Evolutionary conservation across 2,329 filamentous ascomycete species (phyloP).

Genomic region (Stagonosporopsis cucurbitacearum): DNA sequence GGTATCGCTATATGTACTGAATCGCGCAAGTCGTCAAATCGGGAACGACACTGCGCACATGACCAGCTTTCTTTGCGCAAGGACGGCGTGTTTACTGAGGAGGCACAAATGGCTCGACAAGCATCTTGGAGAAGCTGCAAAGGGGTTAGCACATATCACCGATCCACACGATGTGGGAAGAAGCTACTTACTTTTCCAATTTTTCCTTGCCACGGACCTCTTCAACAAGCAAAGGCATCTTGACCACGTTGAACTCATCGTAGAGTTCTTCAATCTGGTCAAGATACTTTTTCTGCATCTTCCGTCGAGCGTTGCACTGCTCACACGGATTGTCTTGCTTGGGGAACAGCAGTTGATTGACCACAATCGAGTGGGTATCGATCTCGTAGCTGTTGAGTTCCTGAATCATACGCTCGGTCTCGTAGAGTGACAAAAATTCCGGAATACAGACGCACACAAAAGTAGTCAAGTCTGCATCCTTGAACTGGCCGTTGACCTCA

Average conservation of each 20-base stretch:
- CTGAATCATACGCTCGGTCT: slow-evolving; percentile 99
- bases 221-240: slow-evolving; percentile 95
- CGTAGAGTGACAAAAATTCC: slow-evolving; percentile 94
- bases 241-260: slow-evolving; percentile 98
- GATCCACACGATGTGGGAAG: too few species aligned
- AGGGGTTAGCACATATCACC: slow-evolving; percentile 14
- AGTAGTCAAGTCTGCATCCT: slow-evolving; percentile 92
- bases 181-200: slow-evolving; percentile 68
- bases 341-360: slow-evolving; percentile 96
- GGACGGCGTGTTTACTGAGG: slow-evolving; percentile 52
- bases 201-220: slow-evolving; percentile 96
- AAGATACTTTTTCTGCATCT: slow-evolving; percentile 99
- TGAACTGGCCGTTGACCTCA: slow-evolving; percentile 98
- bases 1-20: slow-evolving; percentile 21
- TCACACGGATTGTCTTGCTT: slow-evolving; percentile 85
- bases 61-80: slow-evolving; percentile 5
- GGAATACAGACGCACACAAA: slow-evolving; percentile 99
- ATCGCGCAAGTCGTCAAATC: slow-evolving; percentile 7
- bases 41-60: background rate
- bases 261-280: slow-evolving; percentile 99
- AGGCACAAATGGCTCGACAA: slow-evolving; percentile 76
- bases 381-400: slow-evolving; percentile 92
- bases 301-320: slow-evolving; percentile 90
- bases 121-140: slow-evolving; percentile 76
- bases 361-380: slow-evolving; percentile 96